Percentiles rank a stretch among this genome's conserved stretches.
phyloP scores from a whole-genome alignment of 495 filamentous ascomycete genomes.

The Venustampulla echinocandica region DNA sequence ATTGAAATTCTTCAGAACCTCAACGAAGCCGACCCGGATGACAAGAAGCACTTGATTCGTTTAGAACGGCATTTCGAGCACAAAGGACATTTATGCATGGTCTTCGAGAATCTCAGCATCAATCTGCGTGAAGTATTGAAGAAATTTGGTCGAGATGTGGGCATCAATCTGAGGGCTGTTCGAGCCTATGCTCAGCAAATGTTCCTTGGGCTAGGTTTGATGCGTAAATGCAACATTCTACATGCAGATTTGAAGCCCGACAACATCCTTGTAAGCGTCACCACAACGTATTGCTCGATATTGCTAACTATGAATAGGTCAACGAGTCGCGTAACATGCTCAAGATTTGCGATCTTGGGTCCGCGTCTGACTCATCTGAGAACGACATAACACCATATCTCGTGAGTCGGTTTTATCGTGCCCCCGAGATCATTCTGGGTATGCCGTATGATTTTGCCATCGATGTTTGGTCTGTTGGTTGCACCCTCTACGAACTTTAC shows the following conservation, averaged over 20 bases:
- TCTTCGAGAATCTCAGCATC: slow-evolving; percentile 90
- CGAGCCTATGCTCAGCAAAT: slow-evolving; percentile 88
- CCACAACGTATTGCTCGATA: slow-evolving; percentile 27
- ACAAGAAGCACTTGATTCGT: slow-evolving; percentile 87
- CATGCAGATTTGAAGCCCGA: slow-evolving; percentile 97
- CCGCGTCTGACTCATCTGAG: slow-evolving; percentile 80
- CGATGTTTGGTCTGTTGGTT: slow-evolving; percentile 96
- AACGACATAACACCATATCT: slow-evolving; percentile 90
- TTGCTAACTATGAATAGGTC: slow-evolving; percentile 28
- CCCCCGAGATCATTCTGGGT: slow-evolving; percentile 94
- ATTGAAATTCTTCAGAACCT: slow-evolving; percentile 84
- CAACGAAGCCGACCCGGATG: slow-evolving; percentile 71
- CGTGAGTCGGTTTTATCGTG: slow-evolving; percentile 93
- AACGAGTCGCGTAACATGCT: slow-evolving; percentile 77
- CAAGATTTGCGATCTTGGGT: slow-evolving; percentile 94
- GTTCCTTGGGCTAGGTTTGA: slow-evolving; percentile 74
- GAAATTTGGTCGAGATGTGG: slow-evolving; percentile 90
- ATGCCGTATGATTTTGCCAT: slow-evolving; percentile 89
- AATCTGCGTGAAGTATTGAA: slow-evolving; percentile 94
- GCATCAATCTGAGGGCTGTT: slow-evolving; percentile 79
- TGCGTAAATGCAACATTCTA: slow-evolving; percentile 85
- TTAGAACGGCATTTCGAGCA: slow-evolving; percentile 84
- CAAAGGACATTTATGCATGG: slow-evolving; percentile 91
- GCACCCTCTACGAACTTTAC: slow-evolving; percentile 93
- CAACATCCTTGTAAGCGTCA: slow-evolving; percentile 61